Base-by-base conservation (phyloP, 495 filamentous ascomycete species). In the Podospora anserina region DNA sequence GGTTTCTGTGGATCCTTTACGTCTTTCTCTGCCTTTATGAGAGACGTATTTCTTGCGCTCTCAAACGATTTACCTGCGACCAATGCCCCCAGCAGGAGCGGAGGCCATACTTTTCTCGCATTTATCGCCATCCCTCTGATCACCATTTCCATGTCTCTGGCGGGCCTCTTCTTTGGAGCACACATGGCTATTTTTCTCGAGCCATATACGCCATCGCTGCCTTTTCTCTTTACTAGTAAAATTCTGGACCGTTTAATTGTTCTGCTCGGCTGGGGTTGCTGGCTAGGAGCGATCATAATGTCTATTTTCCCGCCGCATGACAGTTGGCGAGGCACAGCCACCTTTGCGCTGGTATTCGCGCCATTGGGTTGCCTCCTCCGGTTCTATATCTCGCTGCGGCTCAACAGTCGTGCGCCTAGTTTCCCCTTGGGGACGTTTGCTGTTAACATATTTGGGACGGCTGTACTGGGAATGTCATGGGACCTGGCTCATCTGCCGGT, bases 1-100 rank as follows among this genome's bases (percentile, higher is more conserved):
- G 95, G 95, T 15, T 97, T 96, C 81, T 98, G 95, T 78, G 95
- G 95, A 65, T 93, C 88, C 72, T 89, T 95, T 64, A 98, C 95
- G 3, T 92, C 90, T 53, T 98, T 97, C 79, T 97, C 93, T 0
- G 88, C 91, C 15, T 97, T 97, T 75, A 89, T 94, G 55, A 88
- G 94, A 4, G 94, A 96, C 73, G 78, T 84, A 61, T 97, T 96
- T 77, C 83, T 96, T n/a, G 89, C 92, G 0, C 77, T 97, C 15
- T 89, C 91, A 6, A 96, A 97, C 74, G 85, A 88, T 64, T 80
- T 92, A 6, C 70, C 9, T 39, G 76, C 72, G 49, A 74, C 68
- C 20, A 69, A 72, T 0, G 66, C 73, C 5, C 28, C 66, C 23
- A 69, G 78, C 39, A 86, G 91, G n/a, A 90, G 90, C 73, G 89